Conservation (phyloP, 129 eudicot genomes). For the Tanacetum coccineum region DNA sequence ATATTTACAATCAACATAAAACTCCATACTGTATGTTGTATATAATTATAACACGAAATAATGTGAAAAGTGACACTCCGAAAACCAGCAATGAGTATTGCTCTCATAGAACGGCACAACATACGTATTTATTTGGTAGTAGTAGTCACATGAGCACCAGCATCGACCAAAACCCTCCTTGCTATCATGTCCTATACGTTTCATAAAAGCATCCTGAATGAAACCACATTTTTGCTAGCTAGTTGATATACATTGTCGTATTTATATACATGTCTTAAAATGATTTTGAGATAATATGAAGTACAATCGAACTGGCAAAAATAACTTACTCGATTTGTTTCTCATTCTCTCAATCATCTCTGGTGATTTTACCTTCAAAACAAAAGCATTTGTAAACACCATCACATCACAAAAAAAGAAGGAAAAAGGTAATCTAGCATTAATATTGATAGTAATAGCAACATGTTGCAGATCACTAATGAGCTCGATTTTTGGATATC, state of each 20-base stretch:
- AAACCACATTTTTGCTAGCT: not conserved
- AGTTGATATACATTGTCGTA: too few species aligned
- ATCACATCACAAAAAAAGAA: slow-evolving; percentile 7
- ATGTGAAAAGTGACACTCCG: too few species aligned
- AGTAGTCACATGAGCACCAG: too few species aligned
- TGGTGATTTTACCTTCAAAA: slow-evolving; percentile 75
- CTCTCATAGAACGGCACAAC: too few species aligned
- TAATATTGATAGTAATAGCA: slow-evolving; percentile 32
- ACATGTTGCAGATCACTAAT: slow-evolving; percentile 80
- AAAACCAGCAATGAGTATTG: too few species aligned
- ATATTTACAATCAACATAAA: too few species aligned
- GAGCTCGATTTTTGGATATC: slow-evolving; percentile 68
- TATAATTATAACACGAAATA: too few species aligned
- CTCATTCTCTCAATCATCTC: slow-evolving; percentile 89
- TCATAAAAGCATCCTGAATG: not conserved
- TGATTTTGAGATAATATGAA: not conserved
- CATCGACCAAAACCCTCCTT: too few species aligned
- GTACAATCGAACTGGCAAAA: not conserved
- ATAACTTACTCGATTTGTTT: slow-evolving; percentile 70
- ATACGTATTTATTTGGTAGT: too few species aligned
- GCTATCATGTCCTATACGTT: too few species aligned
- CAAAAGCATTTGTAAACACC: not conserved
- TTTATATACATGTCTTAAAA: not conserved
- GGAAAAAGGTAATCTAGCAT: not conserved
- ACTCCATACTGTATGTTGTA: too few species aligned